Evolutionary conservation across 2,329 filamentous ascomycete species (phyloP).

Genomic region (Trichoderma oligosporum): DNA sequence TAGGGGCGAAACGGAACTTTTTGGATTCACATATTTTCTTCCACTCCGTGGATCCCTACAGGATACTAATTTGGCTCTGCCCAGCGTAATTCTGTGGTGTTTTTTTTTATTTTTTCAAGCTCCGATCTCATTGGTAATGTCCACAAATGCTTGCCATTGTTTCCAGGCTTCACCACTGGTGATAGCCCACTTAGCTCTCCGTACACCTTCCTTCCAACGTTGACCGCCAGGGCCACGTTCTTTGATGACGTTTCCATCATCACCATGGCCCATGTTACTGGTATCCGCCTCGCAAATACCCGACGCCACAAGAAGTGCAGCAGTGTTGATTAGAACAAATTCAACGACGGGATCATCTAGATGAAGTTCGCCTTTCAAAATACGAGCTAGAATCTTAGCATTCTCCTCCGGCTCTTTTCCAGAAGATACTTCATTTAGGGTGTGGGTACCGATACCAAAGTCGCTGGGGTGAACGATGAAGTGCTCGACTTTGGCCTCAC

Average conservation of each 20-base stretch:
- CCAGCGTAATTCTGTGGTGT: neutral
- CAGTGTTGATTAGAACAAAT: constrained; percentile 93
- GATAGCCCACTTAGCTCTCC: constrained; percentile 83
- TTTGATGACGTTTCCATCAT: constrained; percentile 74
- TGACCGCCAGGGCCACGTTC: constrained; percentile 82
- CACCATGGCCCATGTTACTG: constrained; percentile 73
- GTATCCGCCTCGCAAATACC: constrained; percentile 81
- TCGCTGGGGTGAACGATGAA: constrained; percentile 80
- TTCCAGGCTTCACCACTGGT: constrained; percentile 80
- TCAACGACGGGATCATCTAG: constrained; percentile 80
- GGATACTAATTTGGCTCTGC: neutral
- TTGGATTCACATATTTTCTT: neutral
- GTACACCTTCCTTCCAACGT: constrained; percentile 91
- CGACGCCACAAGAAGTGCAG: constrained; percentile 78
- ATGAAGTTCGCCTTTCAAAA: constrained; percentile 69
- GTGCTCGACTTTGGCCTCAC: constrained; percentile 59
- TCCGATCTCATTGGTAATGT: constrained; percentile 63
- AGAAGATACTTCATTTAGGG: constrained; percentile 72
- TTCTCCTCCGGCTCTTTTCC: constrained; percentile 86
- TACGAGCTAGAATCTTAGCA: constrained; percentile 73
- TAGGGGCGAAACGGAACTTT: neutral
- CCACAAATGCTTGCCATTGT: constrained; percentile 79
- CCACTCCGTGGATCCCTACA: neutral
- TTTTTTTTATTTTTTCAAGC: constrained; percentile 20
- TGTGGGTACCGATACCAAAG: constrained; percentile 75